Percentiles rank a stretch among this genome's conserved stretches.
phyloP scores from a whole-genome alignment of 2,329 filamentous ascomycete species.

The Aureobasidium leucospermi region DNA sequence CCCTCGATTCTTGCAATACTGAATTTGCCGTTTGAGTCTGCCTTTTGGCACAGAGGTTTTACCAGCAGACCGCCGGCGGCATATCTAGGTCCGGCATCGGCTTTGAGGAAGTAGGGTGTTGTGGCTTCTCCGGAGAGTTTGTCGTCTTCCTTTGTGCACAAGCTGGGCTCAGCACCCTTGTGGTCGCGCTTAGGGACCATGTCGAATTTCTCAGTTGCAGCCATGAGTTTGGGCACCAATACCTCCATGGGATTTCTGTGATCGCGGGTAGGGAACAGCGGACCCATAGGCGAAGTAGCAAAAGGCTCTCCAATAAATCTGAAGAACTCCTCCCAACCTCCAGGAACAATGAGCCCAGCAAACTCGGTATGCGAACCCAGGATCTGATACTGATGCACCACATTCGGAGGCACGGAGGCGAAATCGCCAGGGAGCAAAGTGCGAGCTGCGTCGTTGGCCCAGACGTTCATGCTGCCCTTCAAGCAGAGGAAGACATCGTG shows the following conservation, averaged over 20 bases:
- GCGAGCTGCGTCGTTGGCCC: constrained; percentile 50
- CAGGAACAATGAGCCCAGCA: constrained; percentile 48
- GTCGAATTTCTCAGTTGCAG: constrained; percentile 49
- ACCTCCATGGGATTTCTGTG: constrained; percentile 44
- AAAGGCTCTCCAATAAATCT: constrained; percentile 50
- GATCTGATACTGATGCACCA: constrained; percentile 49
- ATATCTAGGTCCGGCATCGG: constrained; percentile 43
- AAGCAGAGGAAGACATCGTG: constrained; percentile 52
- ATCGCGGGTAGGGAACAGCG: constrained; percentile 46
- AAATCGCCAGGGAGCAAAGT: constrained; percentile 51
- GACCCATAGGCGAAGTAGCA: constrained; percentile 17
- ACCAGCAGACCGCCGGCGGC: constrained; percentile 40
- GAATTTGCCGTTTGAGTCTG: constrained; percentile 43
- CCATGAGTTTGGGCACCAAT: constrained; percentile 49
- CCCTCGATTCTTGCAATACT: constrained; percentile 47
- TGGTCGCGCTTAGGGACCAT: constrained; percentile 47
- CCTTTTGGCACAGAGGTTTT: constrained; percentile 43
- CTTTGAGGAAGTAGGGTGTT: constrained; percentile 45
- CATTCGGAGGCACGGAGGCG: constrained; percentile 46
- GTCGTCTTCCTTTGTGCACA: constrained; percentile 35
- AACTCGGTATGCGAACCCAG: constrained; percentile 49
- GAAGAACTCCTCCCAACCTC: constrained; percentile 56
- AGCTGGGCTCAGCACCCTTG: constrained; percentile 36
- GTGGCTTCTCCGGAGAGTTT: constrained; percentile 32
- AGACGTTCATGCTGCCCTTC: constrained; percentile 50